Conservation (phyloP, 2,329 filamentous ascomycete species). For the Colletotrichum paranaense region DNA sequence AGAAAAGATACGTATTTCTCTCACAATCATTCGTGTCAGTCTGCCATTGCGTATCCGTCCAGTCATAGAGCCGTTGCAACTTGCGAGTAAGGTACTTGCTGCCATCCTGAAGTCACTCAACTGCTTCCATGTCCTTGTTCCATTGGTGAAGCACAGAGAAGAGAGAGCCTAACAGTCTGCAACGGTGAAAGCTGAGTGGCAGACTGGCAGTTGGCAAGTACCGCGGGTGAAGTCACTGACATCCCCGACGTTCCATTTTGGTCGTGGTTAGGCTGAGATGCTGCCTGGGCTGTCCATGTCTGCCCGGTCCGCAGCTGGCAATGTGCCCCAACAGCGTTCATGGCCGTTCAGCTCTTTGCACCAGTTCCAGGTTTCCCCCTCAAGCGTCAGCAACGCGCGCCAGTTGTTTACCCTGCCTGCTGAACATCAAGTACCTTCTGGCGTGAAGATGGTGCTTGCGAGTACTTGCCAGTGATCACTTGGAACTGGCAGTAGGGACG, state of each 20-base stretch:
- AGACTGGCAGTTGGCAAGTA: background rate
- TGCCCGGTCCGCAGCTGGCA: background rate
- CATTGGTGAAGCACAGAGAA: background rate
- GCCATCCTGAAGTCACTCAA: too few species aligned
- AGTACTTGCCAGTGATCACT: background rate
- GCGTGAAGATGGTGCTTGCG: background rate
- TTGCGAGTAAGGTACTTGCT: background rate
- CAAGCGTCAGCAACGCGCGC: slow-evolving; percentile 1
- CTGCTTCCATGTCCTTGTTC: background rate
- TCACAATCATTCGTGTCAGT: background rate
- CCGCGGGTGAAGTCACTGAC: slow-evolving; percentile 22
- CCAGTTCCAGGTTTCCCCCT: background rate
- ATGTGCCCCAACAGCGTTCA: slow-evolving; percentile 6
- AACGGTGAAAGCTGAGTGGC: background rate
- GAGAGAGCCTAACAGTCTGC: background rate
- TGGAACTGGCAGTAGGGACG: too few species aligned
- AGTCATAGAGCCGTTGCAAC: background rate
- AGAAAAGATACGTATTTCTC: slow-evolving; percentile 6
- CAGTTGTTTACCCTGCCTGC: background rate
- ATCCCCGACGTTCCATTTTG: slow-evolving; percentile 16
- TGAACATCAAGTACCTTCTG: background rate
- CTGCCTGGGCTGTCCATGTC: slow-evolving; percentile 30
- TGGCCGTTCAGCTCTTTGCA: background rate
- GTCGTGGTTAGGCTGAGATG: slow-evolving; percentile 33
- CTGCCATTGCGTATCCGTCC: background rate